Base-by-base conservation (phyloP, 768 basidiomycete genomes). In the Auricularia heimuer region DNA sequence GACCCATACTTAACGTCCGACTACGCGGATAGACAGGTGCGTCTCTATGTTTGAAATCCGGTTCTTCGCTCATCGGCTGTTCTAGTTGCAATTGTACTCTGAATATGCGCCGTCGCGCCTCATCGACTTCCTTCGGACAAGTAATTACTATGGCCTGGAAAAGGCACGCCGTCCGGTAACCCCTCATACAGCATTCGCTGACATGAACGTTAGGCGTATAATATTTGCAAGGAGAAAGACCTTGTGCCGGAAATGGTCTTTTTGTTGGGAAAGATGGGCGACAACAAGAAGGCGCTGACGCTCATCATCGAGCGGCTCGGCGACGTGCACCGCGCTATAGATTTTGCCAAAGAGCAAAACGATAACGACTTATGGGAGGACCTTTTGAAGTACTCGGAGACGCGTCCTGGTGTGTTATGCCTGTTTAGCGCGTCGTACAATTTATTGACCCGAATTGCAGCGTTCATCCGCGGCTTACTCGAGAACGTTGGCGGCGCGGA, bases 301-400 rank as follows among this genome's bases (percentile, higher is more conserved):
- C 83, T 99, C 21, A 98, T 99, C 69, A 98, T 99, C 65, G 94
- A 98, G 73, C 83, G 94, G 16, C 79, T 98, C 3, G 94, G 90
- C 0, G 95, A 98, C 71, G 97, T 98, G 0, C 83, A 94, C 67
- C 80, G 93, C 65, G 94, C 96, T 3, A 98, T 99, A 70, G 96
- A 98, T 65, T 99, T 99, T 68, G 96, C 95, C 2, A 96, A 95
- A 71, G 94, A 98, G 73, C 96, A 98, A 74, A 89, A 87, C 63
- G 97, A 98, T 68, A 89, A 94, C 67, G 97, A 98, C 73, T 83
- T 99, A 0, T 99, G 96, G 97, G 96, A 98, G 70, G 96, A 98
- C 72, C 81, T 99, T 8, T 77, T 99, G 34, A 86, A 82, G 66
- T 98, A 98, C 70, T 96, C 95, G 0, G 97, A 98, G 74, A 95